These are phyloP conservation scores for Trichophyton equinum DNA, from an alignment of 2,329 filamentous ascomycete genomes.

Conservation along the genomic window DNA sequence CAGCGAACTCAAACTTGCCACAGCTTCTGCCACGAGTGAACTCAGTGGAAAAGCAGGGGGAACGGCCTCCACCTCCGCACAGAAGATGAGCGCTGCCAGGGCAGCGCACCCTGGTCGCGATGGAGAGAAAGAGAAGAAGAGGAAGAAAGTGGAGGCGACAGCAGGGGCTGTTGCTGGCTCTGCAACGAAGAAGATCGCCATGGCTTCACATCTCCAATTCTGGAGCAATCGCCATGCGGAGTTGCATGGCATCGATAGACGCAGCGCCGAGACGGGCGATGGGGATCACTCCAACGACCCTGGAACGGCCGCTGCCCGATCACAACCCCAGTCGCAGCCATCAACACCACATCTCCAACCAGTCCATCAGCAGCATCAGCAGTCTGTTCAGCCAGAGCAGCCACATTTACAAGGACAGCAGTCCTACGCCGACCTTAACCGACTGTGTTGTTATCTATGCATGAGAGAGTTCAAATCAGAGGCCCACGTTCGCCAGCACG, in stretches of 20 bases:
- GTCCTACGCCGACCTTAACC: constrained; percentile 49
- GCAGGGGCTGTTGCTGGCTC: constrained; percentile 20
- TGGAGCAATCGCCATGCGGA: constrained; percentile 61
- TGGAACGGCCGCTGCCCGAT: neutral
- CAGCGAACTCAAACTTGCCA: constrained; percentile 49
- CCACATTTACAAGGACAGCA: constrained; percentile 30
- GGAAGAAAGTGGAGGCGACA: constrained; percentile 36
- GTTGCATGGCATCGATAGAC: constrained; percentile 41
- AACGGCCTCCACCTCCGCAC: constrained; percentile 6
- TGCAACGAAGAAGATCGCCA: constrained; percentile 35
- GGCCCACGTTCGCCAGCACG: constrained; percentile 47
- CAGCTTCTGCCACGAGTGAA: constrained; percentile 30
- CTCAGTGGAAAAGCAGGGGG: constrained; percentile 13
- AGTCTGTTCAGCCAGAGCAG: constrained; percentile 14
- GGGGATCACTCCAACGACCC: constrained; percentile 9
- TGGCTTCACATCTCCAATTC: constrained; percentile 56
- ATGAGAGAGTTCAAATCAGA: constrained; percentile 45
- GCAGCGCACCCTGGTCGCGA: constrained; percentile 14
- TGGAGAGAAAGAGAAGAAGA: constrained; percentile 35
- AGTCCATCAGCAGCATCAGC: constrained; percentile 20
- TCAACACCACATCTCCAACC: neutral
- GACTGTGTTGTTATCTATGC: constrained; percentile 51
- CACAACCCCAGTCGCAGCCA: constrained; percentile 13
- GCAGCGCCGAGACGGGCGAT: constrained; percentile 15
- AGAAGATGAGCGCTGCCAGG: constrained; percentile 21